Conservation (phyloP, 2,329 filamentous ascomycete species). For the Monilinia fructigena region DNA sequence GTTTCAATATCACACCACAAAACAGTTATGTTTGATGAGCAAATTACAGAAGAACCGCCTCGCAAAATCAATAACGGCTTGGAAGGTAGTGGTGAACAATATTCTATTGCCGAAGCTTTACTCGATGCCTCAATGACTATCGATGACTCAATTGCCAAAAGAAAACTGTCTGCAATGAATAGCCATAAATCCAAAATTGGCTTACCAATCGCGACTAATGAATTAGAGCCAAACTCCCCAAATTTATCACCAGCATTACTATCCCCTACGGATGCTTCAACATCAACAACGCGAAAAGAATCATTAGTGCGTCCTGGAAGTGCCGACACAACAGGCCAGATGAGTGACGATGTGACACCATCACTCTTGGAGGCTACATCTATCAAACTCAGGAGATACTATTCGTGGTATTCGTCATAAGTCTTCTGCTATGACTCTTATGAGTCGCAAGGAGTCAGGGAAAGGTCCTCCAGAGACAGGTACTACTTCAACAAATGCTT, state of each 20-base stretch:
- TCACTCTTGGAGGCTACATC: conserved; percentile 37
- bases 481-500: conserved; percentile 61
- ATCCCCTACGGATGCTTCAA: conserved; percentile 32
- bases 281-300: conserved; percentile 27
- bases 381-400: conserved; percentile 34
- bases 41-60: conserved; percentile 48
- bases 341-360: conserved; percentile 39
- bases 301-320: conserved; percentile 24
- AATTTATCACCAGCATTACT: conserved; percentile 31
- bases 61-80: conserved; percentile 41
- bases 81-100: conserved; percentile 43
- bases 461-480: conserved; percentile 65
- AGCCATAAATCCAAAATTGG: conserved; percentile 49
- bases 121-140: conserved; percentile 89
- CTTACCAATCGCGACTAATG: conserved; percentile 27
- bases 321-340: conserved; percentile 28
- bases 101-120: conserved; percentile 86
- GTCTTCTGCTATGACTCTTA: conserved; percentile 60
- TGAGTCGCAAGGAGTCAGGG: conserved; percentile 55
- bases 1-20: conserved; percentile 75
- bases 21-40: conserved; percentile 89
- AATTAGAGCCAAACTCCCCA: conserved; percentile 27
- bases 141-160: conserved; percentile 61
- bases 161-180: conserved; percentile 53
- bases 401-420: conserved; percentile 54